These are phyloP conservation scores for Diaporthe ilicicola DNA, from an alignment of 2,329 filamentous ascomycete species.

Conservation along the genomic window DNA sequence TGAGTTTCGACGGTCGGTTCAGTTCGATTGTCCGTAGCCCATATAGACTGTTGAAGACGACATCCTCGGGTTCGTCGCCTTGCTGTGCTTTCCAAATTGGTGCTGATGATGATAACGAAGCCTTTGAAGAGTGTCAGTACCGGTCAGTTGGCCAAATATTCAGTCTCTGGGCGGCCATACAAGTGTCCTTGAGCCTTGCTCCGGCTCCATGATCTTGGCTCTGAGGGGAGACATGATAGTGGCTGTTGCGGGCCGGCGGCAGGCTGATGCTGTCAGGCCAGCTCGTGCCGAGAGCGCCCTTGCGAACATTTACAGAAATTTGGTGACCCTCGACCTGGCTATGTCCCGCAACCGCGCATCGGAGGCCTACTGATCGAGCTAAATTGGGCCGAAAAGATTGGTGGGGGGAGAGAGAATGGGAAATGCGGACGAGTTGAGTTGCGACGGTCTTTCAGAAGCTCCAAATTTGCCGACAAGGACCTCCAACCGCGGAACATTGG, in stretches of 20 bases:
- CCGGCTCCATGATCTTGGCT: slow-evolving; percentile 69
- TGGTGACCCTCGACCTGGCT: slow-evolving; percentile 11
- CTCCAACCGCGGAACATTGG: slow-evolving; percentile 12
- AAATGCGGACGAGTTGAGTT: not conserved
- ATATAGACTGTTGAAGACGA: slow-evolving; percentile 88
- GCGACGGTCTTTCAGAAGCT: slow-evolving; percentile 12
- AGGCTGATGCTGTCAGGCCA: slow-evolving; percentile 57
- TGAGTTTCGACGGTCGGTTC: slow-evolving; percentile 91
- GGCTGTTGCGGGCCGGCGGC: slow-evolving; percentile 51
- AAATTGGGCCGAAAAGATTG: not conserved
- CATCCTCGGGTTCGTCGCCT: slow-evolving; percentile 84
- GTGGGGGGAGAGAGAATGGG: not conserved
- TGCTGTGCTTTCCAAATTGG: slow-evolving; percentile 59
- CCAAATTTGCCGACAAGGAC: slow-evolving; percentile 30
- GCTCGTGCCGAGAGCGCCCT: slow-evolving; percentile 62
- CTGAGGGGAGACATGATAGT: slow-evolving; percentile 77
- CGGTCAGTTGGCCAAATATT: slow-evolving; percentile 6
- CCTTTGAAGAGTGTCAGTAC: slow-evolving; percentile 12
- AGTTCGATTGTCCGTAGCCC: slow-evolving; percentile 92
- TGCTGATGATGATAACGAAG: slow-evolving; percentile 18
- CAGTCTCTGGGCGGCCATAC: slow-evolving; percentile 49
- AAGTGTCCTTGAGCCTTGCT: slow-evolving; percentile 48
- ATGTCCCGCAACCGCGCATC: slow-evolving; percentile 7
- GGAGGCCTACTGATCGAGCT: slow-evolving; percentile 12
- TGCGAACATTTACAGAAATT: slow-evolving; percentile 62